Base-by-base conservation (phyloP, 768 basidiomycete species). In the Tremella mesenterica region DNA sequence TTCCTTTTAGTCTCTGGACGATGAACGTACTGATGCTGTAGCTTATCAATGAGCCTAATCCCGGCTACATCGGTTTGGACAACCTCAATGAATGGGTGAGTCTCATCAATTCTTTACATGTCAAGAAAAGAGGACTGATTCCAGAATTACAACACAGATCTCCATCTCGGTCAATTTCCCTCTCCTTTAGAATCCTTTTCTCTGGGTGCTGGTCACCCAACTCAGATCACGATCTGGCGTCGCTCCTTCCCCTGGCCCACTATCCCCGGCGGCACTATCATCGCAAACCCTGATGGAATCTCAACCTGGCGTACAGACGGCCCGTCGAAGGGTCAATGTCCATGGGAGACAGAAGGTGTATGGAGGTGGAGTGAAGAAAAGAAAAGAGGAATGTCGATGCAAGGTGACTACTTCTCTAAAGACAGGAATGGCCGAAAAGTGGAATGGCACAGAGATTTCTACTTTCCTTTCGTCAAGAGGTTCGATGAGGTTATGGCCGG, bases 11-110 rank as follows among this genome's bases (percentile, higher is more conserved):
- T 10, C 10, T 23, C 8, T 56, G 25, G 4, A 13, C 20, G n/a
- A n/a, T n/a, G n/a, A n/a, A n/a, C 20, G 38, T 12, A 33, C 21
- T 48, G 13, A 45, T 41, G 18, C 10, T 43, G 14, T 10, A 92
- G 88, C 81, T 90, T 70, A 83, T 93, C 79, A 95, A 96, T 60
- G 91, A 95, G 73, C 91, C 91, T 0, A 91, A 99, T 74, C 79
- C 84, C 64, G 95, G 93, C 36, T 97, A 93, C 71, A 83, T 93
- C 54, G 81, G 85, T 49, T 76, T 95, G 4, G 78, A 80, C 23
- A 88, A 88, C 1, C 77, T 95, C 41, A 84, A 95, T 60, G 76
- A 78, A 9, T 96, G 88, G 62, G 67, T 68, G 31, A 21, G 70
- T 59, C 27, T 8, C 23, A 25, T 2, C 4, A 1, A 8, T 7